Evolutionary conservation across 306 rosid genomes (phyloP).

Genomic region (Sophora flavescens): DNA sequence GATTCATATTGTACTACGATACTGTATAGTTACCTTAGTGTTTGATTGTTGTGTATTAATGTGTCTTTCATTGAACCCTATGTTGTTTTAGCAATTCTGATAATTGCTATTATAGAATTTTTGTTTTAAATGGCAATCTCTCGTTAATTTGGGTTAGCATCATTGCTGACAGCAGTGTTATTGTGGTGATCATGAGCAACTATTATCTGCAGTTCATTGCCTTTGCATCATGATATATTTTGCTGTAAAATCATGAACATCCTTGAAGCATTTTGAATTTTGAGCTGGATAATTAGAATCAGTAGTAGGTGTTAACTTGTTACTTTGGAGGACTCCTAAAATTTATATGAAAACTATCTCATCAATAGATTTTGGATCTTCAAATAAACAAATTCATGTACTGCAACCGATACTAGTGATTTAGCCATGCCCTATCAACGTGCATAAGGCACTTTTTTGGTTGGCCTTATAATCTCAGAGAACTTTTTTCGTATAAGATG

Average conservation of each 20-base stretch:
- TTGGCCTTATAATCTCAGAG: constrained; percentile 11
- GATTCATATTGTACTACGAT: neutral
- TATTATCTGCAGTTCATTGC: constrained; percentile 1
- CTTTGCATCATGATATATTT: neutral
- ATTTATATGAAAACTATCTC: constrained; percentile 14
- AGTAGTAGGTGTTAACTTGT: neutral
- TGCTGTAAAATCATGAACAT: constrained; percentile 2
- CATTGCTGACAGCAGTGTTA: constrained; percentile 7
- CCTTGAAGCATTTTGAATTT: constrained; percentile 28
- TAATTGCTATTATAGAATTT: neutral
- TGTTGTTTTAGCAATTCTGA: neutral
- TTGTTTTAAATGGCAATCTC: constrained; percentile 3
- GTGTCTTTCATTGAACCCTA: neutral
- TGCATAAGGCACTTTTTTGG: constrained; percentile 1
- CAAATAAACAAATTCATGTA: constrained; percentile 13
- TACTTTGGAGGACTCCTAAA: neutral
- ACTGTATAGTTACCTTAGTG: constrained; percentile 1
- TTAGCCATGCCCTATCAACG: neutral
- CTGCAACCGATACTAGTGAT: neutral
- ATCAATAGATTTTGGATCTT: constrained; percentile 18
- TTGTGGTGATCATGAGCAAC: constrained; percentile 14
- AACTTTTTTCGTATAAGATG: neutral
- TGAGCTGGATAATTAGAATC: constrained; percentile 17
- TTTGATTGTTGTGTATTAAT: constrained; percentile 6
- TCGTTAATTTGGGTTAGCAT: constrained; percentile 6